phyloP scores from a whole-genome alignment of 805 yeast species.

The Lipomyces starkeyi region DNA sequence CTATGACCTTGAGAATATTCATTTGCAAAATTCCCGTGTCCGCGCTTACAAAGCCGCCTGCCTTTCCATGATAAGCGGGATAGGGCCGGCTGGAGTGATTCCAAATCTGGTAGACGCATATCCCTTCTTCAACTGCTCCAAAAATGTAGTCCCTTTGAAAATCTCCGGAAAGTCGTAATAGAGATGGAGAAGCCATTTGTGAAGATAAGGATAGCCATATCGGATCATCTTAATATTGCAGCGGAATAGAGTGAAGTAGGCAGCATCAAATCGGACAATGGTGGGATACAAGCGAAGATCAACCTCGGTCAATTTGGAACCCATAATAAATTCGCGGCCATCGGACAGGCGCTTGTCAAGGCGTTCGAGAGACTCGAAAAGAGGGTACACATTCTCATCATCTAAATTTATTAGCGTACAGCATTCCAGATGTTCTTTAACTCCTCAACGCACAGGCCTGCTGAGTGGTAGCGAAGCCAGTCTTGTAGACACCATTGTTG shows the following conservation, averaged over 20 bases:
- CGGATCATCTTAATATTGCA: conserved; percentile 85
- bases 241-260: conserved; percentile 92
- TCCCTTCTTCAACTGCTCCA: conserved; percentile 87
- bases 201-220: conserved; percentile 74
- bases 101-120: conserved; percentile 65
- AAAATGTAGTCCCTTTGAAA: conserved; percentile 77
- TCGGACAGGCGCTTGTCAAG: conserved; percentile 63
- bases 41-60: background rate
- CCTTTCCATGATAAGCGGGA: conserved; percentile 67
- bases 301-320: conserved; percentile 80
- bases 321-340: conserved; percentile 57
- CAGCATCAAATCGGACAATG: conserved; percentile 87
- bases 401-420: conserved; percentile 40
- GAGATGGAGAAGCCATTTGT: conserved; percentile 79
- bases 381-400: conserved; percentile 64
- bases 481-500: conserved; percentile 91
- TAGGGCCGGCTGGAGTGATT: conserved; percentile 86
- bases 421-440: background rate
- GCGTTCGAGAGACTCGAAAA: conserved; percentile 72
- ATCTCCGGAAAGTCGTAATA: conserved; percentile 79
- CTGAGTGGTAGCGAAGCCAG: conserved; percentile 87
- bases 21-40: background rate
- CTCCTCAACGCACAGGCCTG: conserved; percentile 60
- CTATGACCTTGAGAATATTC: background rate
- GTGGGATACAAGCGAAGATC: conserved; percentile 88